Base-by-base conservation (phyloP, 805 yeast species). In the Candida arabinofermentans region DNA sequence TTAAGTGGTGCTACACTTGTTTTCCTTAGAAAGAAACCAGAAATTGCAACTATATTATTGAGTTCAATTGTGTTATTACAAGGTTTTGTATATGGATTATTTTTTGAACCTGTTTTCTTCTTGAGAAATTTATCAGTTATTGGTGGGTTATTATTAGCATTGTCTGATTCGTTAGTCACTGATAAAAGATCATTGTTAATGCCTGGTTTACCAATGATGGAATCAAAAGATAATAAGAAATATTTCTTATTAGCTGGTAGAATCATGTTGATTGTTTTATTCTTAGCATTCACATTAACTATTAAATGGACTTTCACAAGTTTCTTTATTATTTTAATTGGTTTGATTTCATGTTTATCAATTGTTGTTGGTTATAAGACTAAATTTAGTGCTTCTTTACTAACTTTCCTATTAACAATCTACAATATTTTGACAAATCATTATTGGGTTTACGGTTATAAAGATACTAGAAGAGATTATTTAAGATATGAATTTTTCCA, bases 331-430 rank as follows among this genome's bases (percentile, higher is more conserved):
- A 83, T 86, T 42, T 61, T 87, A 26, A 56, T 86, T 42, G 95
- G 96, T 9, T 74, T 85, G 30, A 62, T 73, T 16, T 75, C 83
- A 10, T 85, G 93, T 59, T 70, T 77, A 27, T 79, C 90, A 43
- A 90, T 91, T 47, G 88, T 85, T 19, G 78, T 91, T 50, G 99
- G 99, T 26, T 93, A 81, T 75, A 89, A 88, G 68, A 90, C 98
- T 36, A 88, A 88, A 61, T 77, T 89, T 50, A 82, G 93, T 24
- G 96, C 98, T 1, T 74, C 78, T 17, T 62, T 79, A 12, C 69
- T 81, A 56, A 86, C 90, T 19, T 66, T 84, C 17, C 66, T 88
- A 53, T 74, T 91, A 51, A 71, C 84, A 47, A 65, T 83, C 48
- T 88, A 86, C 73, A 90, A 93, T 66, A 62, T 87, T 44, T 64